A percentile compares a stretch with the other conserved stretches of the same genome.
phyloP scores from a whole-genome alignment of 768 basidiomycete genomes.

The Lentinula boryana region DNA sequence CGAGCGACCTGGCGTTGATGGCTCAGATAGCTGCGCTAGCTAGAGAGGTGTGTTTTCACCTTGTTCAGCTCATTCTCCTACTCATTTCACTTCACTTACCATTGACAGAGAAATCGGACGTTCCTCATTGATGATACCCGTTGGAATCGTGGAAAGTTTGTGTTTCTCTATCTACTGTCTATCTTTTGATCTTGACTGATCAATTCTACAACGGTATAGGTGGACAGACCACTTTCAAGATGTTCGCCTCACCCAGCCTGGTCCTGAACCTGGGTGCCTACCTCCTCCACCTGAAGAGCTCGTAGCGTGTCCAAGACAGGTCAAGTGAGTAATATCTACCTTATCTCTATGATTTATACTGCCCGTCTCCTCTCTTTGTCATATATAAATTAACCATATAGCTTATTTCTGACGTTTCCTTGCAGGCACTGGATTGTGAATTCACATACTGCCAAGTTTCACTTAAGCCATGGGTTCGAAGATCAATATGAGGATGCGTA shows the following conservation, averaged over 20 bases:
- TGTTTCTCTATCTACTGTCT: background rate
- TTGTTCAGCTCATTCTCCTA: background rate
- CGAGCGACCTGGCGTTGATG: conserved; percentile 59
- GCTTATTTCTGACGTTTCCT: background rate
- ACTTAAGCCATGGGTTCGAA: conserved; percentile 49
- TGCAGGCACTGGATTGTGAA: conserved; percentile 66
- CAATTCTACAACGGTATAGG: conserved; percentile 23
- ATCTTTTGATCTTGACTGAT: background rate
- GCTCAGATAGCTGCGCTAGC: conserved; percentile 64
- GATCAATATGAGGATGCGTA: conserved; percentile 63
- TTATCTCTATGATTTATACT: background rate
- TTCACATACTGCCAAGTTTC: conserved; percentile 59
- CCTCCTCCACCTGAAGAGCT: conserved; percentile 62
- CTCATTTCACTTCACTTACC: conserved; percentile 4
- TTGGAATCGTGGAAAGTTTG: conserved; percentile 71
- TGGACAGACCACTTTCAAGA: conserved; percentile 66
- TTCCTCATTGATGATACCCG: conserved; percentile 66
- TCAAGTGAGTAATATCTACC: conserved; percentile 38
- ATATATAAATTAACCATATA: conserved; percentile 4
- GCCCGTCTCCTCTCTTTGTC: background rate
- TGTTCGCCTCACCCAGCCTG: conserved; percentile 44
- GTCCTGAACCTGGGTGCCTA: conserved; percentile 58
- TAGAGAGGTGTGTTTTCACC: conserved; percentile 41
- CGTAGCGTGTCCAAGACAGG: conserved; percentile 66
- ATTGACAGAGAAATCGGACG: conserved; percentile 48